Percentiles rank a stretch among this genome's conserved stretches.
Evolutionary conservation across 495 filamentous ascomycete species (phyloP).

Genomic region (Daldinia caldariorum): DNA sequence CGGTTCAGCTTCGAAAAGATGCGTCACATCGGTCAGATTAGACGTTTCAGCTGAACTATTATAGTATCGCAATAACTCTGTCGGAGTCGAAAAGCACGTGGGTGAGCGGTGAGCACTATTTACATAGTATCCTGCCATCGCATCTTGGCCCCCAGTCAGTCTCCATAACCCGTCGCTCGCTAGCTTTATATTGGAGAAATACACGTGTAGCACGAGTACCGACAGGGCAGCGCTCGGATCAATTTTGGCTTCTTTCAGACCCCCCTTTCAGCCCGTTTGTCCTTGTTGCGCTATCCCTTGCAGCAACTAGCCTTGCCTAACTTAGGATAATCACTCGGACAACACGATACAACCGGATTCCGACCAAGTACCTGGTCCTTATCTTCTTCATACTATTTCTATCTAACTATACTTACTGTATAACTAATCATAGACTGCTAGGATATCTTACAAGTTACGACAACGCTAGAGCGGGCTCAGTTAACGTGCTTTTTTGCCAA

Average conservation of each 20-base stretch:
- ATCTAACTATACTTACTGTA: background rate
- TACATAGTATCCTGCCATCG: background rate
- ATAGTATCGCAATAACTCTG: background rate
- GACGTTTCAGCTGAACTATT: conserved; percentile 25
- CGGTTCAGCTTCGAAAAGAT: conserved; percentile 4
- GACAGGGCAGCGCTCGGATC: conserved; percentile 1
- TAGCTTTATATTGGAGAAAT: background rate
- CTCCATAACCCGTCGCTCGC: background rate
- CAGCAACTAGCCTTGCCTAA: background rate
- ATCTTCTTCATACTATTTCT: background rate
- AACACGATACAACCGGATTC: background rate
- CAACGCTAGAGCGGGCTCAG: conserved; percentile 9
- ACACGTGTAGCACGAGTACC: conserved; percentile 14
- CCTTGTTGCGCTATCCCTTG: background rate
- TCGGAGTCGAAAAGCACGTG: conserved; percentile 9
- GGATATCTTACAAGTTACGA: conserved; percentile 5
- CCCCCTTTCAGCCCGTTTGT: background rate
- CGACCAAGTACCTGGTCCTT: background rate
- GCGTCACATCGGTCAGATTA: conserved; percentile 8
- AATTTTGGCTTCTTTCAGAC: conserved; percentile 4
- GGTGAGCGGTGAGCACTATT: conserved; percentile 10
- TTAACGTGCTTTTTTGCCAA: conserved; percentile 30
- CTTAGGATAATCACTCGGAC: background rate
- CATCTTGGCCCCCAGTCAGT: conserved; percentile 15
- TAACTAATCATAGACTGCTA: conserved; percentile 1